Percentiles rank a stretch among this genome's conserved stretches.
Evolutionary conservation across 2,329 filamentous ascomycete genomes (phyloP).

Genomic region (Hypoxylon sp.): DNA sequence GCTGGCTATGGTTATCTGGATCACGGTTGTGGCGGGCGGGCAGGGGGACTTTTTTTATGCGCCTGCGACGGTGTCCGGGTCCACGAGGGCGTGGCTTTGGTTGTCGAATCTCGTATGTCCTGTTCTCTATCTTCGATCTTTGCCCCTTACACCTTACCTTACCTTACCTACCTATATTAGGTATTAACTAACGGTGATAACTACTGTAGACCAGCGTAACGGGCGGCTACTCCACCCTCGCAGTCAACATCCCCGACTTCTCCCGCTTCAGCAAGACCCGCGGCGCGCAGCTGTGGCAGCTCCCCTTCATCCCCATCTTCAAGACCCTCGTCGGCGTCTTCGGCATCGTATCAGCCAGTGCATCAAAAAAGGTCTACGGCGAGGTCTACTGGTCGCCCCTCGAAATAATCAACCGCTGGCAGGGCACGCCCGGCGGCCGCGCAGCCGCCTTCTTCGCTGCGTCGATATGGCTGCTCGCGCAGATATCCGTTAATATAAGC

Average conservation of each 20-base stretch:
- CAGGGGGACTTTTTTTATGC: conserved; percentile 62
- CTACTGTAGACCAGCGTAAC: conserved; percentile 59
- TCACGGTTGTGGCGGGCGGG: conserved; percentile 63
- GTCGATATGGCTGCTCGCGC: conserved; percentile 59
- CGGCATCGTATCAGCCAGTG: conserved; percentile 64
- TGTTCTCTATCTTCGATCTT: neutral
- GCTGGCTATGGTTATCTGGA: conserved; percentile 70
- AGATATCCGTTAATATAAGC: conserved; percentile 52
- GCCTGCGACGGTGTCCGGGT: conserved; percentile 59
- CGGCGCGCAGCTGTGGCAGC: conserved; percentile 62
- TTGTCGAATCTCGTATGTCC: conserved; percentile 47
- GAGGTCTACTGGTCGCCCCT: conserved; percentile 65
- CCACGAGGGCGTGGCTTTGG: conserved; percentile 52
- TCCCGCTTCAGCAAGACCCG: conserved; percentile 57
- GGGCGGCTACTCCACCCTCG: conserved; percentile 64
- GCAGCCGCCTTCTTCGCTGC: conserved; percentile 55
- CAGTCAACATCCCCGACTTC: conserved; percentile 65
- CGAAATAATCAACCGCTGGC: conserved; percentile 61
- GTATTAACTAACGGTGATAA: neutral
- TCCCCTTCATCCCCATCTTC: conserved; percentile 64
- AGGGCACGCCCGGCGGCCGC: conserved; percentile 49
- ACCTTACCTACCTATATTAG: too few species aligned
- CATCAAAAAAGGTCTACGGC: conserved; percentile 62
- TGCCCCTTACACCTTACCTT: too few species aligned
- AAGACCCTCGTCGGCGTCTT: conserved; percentile 63